Base-by-base conservation (phyloP, 1,284 basidiomycete genomes). In the Thelephora terrestris region DNA sequence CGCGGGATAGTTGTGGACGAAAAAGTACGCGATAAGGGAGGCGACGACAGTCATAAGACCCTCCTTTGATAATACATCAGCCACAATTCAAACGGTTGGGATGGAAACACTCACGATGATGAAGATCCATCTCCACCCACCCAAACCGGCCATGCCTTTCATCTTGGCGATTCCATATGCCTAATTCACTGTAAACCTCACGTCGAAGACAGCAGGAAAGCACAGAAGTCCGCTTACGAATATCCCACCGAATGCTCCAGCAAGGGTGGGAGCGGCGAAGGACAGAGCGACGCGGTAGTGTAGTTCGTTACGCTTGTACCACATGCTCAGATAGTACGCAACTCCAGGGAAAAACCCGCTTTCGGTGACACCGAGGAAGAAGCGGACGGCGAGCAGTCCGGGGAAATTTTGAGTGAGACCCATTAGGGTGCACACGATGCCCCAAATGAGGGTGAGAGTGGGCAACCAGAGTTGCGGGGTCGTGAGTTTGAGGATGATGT, bases 71-170 rank as follows among this genome's bases (percentile, higher is more conserved):
- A 74, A 71, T 77, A 81, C 9, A 74, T 74, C 6, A 76, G 79
- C 0, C 81, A 75, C 25, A 78, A 51, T 79, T 80, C 3, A 75
- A 75, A 5, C 62, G 47, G 4, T 75, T 37, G 1, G 77, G 71
- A 78, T 81, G 50, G 62, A 20, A 38, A 5, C 10, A 50, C 62
- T 7, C 52, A 65, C 78, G 44, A 80, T 53, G 53, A 80, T 77
- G 58, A 80, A 81, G 51, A 86, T 83, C 81, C 81, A 85, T 17
- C 73, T 65, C 78, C 78, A 78, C 0, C 73, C 74, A 0, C 68
- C 65, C 14, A 67, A 67, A 9, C 69, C 62, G 0, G 70, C 68
- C 7, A 73, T 63, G 12, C 73, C 74, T 34, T 75, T 56, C 66
- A 81, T 74, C 35, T 75, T 61, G 34, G 71, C 64, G 48, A 82